Conservation (phyloP, 2,329 filamentous ascomycete species). For the Colletotrichum brevisporum region DNA sequence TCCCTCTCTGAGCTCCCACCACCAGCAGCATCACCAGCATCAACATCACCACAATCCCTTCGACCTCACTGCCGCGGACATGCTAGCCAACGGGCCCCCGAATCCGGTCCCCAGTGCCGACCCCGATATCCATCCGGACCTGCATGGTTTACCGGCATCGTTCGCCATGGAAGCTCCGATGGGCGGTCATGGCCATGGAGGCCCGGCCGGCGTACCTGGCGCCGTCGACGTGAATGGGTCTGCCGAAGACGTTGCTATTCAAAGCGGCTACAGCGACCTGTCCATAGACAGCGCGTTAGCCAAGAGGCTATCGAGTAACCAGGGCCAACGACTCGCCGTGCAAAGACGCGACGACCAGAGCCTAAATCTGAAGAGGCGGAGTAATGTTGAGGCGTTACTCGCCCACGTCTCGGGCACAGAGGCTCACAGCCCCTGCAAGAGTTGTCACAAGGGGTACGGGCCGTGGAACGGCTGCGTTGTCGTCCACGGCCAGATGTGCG, state of each 20-base stretch:
- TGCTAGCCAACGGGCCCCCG: conserved; percentile 49
- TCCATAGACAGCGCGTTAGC: conserved; percentile 68
- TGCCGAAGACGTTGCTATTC: conserved; percentile 62
- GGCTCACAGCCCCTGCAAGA: conserved; percentile 67
- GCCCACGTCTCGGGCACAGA: conserved; percentile 68
- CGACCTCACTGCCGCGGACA: conserved; percentile 49
- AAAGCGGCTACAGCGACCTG: conserved; percentile 62
- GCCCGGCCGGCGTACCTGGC: neutral
- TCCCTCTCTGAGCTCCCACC: conserved; percentile 9
- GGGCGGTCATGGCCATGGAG: conserved; percentile 26
- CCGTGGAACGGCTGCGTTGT: conserved; percentile 72
- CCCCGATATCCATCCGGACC: conserved; percentile 45
- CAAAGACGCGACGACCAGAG: conserved; percentile 68
- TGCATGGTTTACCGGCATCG: conserved; percentile 44
- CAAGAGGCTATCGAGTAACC: conserved; percentile 66
- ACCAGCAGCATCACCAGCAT: conserved; percentile 41
- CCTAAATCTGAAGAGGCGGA: conserved; percentile 69
- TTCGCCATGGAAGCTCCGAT: conserved; percentile 45
- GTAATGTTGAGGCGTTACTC: conserved; percentile 72
- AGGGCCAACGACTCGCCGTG: conserved; percentile 63
- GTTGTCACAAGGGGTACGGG: conserved; percentile 72
- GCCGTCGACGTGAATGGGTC: conserved; percentile 45
- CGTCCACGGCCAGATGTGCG: conserved; percentile 72
- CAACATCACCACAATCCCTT: conserved; percentile 45
- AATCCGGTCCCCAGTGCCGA: conserved; percentile 42